Evolutionary conservation across 169 alveolate species (phyloP).

Genomic region (Plasmodium relictum): DNA sequence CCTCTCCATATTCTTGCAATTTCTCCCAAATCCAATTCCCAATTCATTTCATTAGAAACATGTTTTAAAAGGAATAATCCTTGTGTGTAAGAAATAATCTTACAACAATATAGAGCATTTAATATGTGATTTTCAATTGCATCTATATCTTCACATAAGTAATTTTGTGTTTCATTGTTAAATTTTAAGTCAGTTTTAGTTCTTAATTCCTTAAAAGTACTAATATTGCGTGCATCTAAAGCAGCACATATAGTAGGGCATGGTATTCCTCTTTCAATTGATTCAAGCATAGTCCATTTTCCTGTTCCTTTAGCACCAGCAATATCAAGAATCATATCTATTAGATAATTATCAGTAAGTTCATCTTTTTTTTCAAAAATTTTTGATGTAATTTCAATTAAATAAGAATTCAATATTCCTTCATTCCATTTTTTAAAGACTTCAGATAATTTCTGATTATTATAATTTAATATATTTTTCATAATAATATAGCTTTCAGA

Average conservation of each 20-base stretch:
- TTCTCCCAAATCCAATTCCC: constrained; percentile 85
- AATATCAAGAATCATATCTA: constrained; percentile 85
- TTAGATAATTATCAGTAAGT: constrained; percentile 79
- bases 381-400: constrained; percentile 85
- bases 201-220: constrained; percentile 69
- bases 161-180: constrained; percentile 14
- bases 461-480: constrained; percentile 60
- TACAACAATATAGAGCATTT: constrained; percentile 81
- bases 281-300: constrained; percentile 90
- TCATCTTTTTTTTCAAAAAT: constrained; percentile 83
- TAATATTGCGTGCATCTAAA: constrained; percentile 86
- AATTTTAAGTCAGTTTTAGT: constrained; percentile 39
- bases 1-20: constrained; percentile 90
- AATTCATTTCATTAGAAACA: constrained; percentile 81
- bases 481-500: constrained; percentile 81
- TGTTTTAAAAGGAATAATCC: constrained; percentile 85
- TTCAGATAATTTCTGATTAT: constrained; percentile 59
- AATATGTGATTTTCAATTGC: constrained; percentile 78
- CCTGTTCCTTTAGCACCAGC: constrained; percentile 92
- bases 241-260: constrained; percentile 90
- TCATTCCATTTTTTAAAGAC: constrained; percentile 79
- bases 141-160: constrained; percentile 3
- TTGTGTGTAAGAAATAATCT: constrained; percentile 87
- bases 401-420: constrained; percentile 82
- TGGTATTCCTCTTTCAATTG: constrained; percentile 88